Evolutionary conservation across 2,329 filamentous ascomycete genomes (phyloP).

Genomic region (Cytospora piceicola): DNA sequence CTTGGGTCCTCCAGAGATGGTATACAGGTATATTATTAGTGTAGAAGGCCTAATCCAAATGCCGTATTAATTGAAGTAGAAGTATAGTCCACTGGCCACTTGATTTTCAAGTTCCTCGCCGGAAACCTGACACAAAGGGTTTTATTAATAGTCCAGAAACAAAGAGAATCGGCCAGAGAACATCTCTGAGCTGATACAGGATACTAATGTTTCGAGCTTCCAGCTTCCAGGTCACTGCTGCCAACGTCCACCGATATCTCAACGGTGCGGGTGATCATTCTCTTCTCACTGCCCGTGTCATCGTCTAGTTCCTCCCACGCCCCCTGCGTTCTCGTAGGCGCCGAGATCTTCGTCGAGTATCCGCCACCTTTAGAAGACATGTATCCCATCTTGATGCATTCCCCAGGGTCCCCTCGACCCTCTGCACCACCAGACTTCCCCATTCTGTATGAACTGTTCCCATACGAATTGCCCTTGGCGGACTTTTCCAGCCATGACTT

Average conservation of each 20-base stretch:
- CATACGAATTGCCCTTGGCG: slow-evolving; percentile 2
- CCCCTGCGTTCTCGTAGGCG: slow-evolving; percentile 4
- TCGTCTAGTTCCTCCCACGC: slow-evolving; percentile 13
- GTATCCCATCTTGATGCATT: slow-evolving; percentile 21
- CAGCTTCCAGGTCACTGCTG: neutral
- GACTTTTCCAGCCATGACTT: slow-evolving; percentile 24
- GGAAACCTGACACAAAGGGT: neutral
- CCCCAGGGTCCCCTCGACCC: neutral
- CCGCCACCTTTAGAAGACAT: slow-evolving; percentile 2
- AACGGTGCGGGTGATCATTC: slow-evolving; percentile 16
- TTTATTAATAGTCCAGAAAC: neutral
- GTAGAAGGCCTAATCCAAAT: too few species aligned
- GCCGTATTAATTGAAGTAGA: neutral
- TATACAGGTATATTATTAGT: too few species aligned
- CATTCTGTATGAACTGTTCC: neutral
- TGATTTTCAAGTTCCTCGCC: neutral
- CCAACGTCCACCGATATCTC: slow-evolving; percentile 18
- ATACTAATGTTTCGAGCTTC: neutral
- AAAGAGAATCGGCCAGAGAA: neutral
- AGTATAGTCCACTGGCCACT: neutral
- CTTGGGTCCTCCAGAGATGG: too few species aligned
- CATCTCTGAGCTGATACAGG: neutral
- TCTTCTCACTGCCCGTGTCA: slow-evolving; percentile 15
- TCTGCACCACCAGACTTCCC: neutral
- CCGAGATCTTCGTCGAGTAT: slow-evolving; percentile 14